Evolutionary conservation across 345 rosid genomes (phyloP), one percentile per base, ranked within the genome.

Genomic region (Brassica rapa): DNA sequence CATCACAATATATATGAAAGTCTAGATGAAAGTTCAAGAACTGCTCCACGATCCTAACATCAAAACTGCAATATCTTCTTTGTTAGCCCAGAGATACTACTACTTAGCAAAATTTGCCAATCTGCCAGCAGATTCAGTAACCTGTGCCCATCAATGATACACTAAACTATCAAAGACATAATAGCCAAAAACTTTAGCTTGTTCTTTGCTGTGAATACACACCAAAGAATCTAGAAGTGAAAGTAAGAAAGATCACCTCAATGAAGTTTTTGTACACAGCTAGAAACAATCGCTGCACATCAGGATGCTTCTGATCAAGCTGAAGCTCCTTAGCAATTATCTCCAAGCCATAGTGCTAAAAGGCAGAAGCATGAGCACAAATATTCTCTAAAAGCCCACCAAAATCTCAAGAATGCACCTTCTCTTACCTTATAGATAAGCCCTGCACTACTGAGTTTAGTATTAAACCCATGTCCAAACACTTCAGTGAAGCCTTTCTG

Each of bases 381-480:
- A 73, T 9, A 3, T 16, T 65, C 27, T 70, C 64, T 0, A 46
- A 43, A 2, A 14, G 14, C 39, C 15, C 66, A 66, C 23, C 69
- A 66, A 67, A 35, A 49, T 49, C 56, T 5, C 62, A 77, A 60
- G 35, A 62, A 76, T 49, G n/a, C 14, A 27, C 27, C 25, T 60
- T 60, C 39, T 6, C 6, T 35, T 10, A 79, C 97, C 97, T 92
- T 92, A 81, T 89, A 94, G 53, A 94, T 85, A 78, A 94, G 91
- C 57, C 98, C 97, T 15, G 92, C 98, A 78, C 89, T 92, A 74
- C 98, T 89, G 62, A 94, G 93, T 79, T 92, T 90, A 73, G 95
- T 88, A 8, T 82, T 75, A 74, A 94, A 89, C 4, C 97, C 97
- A 76, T 91, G 85, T 9, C 98, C 97, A 82, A 92, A 92, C 37